Evolutionary conservation across 495 filamentous ascomycete genomes (phyloP), one percentile per base, ranked within the genome.

Genomic region (Aspergillus haitiensis): DNA sequence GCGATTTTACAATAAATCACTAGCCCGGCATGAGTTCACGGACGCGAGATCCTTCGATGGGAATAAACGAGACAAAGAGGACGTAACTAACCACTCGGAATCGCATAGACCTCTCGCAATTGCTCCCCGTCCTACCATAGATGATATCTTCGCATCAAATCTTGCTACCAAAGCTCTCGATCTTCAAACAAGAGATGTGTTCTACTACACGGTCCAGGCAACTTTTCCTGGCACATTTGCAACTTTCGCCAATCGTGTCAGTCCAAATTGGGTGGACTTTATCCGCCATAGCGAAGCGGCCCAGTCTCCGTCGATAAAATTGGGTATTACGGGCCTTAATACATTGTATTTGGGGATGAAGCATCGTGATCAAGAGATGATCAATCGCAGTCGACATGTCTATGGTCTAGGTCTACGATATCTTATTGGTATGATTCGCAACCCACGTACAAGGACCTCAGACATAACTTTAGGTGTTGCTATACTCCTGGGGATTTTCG

Each of bases 401-500:
- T 72, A 72, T 44, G 58, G 67, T 21, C 57, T 44, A 10, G 67
- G 59, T 3, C 36, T 73, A 21, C 52, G 56, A 4, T 47, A 56
- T 49, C 49, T 65, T 0, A 56, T 46, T 4, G 45, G 61, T 9
- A 46, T 51, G 6, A 42, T 70, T 5, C 51, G 58, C 7, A 59
- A 60, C 9, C 64, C 70, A 4, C 31, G 53, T 8, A 51, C 61
- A 5, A 62, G 53, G 12, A 31, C 18, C 36, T 62, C 67, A n/a
- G 69, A 73, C 27, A 53, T 44, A 44, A 67, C 61, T 9, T 66
- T 64, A 10, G 67, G 58, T 15, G 65, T 62, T 1, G 70, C 71
- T 0, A 66, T 70, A 18, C 60, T 75, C 1, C 64, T 76, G 1
- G 68, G 64, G 5, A 49, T 71, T 13, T 78, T 73, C 53, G 74